Percentiles rank a stretch among this genome's conserved stretches.
These are phyloP conservation scores for Apophysomyces trapeziformis DNA, from an alignment of 371 early-diverging fungal species.

Conservation along the genomic window DNA sequence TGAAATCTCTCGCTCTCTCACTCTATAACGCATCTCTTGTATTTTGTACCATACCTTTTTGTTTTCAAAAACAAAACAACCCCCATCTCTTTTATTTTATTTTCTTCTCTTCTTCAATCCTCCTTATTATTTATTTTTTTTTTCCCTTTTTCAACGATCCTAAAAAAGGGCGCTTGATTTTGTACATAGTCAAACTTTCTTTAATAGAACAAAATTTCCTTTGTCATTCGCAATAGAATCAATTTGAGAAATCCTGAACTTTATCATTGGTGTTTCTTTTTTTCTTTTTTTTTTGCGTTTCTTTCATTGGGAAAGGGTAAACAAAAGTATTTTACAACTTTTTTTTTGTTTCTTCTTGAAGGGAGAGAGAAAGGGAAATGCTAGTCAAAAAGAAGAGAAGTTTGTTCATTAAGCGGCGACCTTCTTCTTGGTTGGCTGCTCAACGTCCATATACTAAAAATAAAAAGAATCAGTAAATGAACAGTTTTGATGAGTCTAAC, in stretches of 20 bases:
- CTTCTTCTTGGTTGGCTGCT: background rate
- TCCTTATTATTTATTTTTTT: background rate
- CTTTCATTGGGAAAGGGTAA: background rate
- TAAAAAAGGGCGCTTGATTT: background rate
- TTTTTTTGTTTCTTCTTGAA: too few relatives aligned
- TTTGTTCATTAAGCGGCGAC: background rate
- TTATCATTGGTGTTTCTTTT: background rate
- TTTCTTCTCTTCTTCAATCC: conserved; percentile 8
- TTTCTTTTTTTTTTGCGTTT: background rate
- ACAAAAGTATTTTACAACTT: background rate
- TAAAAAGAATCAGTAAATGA: background rate
- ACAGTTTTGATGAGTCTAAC: background rate
- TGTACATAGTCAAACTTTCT: conserved; percentile 7
- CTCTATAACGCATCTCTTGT: background rate
- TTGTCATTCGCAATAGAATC: conserved; percentile 1
- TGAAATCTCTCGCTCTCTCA: background rate
- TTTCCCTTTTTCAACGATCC: background rate
- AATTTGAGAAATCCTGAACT: background rate
- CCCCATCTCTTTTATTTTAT: conserved; percentile 1
- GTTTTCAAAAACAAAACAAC: background rate
- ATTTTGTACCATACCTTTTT: conserved; percentile 3
- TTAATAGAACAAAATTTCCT: conserved; percentile 7
- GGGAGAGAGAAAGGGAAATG: too few relatives aligned
- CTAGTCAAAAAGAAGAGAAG: too few relatives aligned
- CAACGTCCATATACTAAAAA: conserved; percentile 23